Percentiles rank a stretch among this genome's conserved stretches.
Evolutionary conservation across 768 basidiomycete species (phyloP).

Genomic region (Termitomyces bulborhizus): DNA sequence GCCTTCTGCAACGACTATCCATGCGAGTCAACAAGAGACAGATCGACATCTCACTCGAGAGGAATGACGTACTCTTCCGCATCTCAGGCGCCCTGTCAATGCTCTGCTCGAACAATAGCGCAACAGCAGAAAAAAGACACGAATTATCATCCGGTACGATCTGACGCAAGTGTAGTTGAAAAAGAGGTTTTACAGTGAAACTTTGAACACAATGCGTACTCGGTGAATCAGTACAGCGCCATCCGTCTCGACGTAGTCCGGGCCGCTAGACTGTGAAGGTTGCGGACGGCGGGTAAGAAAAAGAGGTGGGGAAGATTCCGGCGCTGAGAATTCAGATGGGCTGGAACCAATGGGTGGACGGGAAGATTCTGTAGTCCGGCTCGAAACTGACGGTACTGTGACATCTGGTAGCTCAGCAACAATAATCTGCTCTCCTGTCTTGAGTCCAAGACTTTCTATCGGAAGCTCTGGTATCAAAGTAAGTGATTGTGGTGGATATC

Average conservation of each 20-base stretch:
- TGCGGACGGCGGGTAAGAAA: neutral
- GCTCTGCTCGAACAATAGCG: constrained; percentile 80
- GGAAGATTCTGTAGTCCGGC: constrained; percentile 1
- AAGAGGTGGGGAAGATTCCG: neutral
- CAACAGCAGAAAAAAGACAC: constrained; percentile 86
- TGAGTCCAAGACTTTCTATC: constrained; percentile 69
- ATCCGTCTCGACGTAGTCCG: constrained; percentile 54
- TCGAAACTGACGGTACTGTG: constrained; percentile 16
- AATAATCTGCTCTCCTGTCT: constrained; percentile 80
- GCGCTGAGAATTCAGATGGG: neutral
- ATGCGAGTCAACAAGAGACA: neutral
- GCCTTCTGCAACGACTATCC: constrained; percentile 74
- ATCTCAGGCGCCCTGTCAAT: constrained; percentile 64
- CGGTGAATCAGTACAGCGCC: constrained; percentile 70
- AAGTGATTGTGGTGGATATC: constrained; percentile 79
- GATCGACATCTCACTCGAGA: neutral
- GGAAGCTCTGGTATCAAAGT: constrained; percentile 70
- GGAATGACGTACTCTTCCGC: constrained; percentile 56
- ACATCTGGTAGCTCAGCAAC: constrained; percentile 41
- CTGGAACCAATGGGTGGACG: constrained; percentile 9
- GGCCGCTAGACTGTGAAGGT: constrained; percentile 26
- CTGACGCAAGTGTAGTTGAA: neutral
- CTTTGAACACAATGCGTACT: constrained; percentile 27
- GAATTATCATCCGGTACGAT: constrained; percentile 97
- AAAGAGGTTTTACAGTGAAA: neutral